phyloP scores from a whole-genome alignment of 768 basidiomycete species.

The Chalciporus pseudorubinellus region DNA sequence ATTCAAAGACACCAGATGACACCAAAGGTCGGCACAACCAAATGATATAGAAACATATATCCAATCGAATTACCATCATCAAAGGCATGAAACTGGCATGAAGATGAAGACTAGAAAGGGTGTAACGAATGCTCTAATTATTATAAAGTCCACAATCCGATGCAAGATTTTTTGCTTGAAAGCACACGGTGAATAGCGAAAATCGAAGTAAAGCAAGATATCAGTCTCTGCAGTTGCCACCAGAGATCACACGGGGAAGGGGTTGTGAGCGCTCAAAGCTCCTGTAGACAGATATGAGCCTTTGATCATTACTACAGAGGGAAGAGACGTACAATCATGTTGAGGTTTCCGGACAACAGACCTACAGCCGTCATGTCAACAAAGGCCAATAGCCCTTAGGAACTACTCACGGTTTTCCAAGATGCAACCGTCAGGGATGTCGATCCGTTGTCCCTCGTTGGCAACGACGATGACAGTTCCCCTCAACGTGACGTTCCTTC shows the following conservation, averaged over 20 bases:
- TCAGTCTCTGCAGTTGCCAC: constrained; percentile 4
- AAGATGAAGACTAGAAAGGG: not conserved
- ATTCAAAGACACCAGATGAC: not conserved
- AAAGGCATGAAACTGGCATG: not conserved
- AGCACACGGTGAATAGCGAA: not conserved
- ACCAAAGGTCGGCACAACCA: not conserved
- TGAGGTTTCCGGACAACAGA: constrained; percentile 71
- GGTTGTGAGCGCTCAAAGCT: constrained; percentile 25
- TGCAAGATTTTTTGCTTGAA: constrained; percentile 7
- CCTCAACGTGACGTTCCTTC: constrained; percentile 59
- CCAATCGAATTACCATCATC: constrained; percentile 1
- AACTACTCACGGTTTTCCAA: constrained; percentile 58
- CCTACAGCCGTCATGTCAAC: constrained; percentile 34
- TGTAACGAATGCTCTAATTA: constrained; percentile 8
- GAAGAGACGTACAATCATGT: constrained; percentile 55
- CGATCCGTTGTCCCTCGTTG: constrained; percentile 72
- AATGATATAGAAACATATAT: not conserved
- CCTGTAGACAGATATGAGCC: constrained; percentile 19
- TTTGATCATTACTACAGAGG: not conserved
- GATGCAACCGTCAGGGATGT: constrained; percentile 72
- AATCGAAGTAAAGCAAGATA: constrained; percentile 1
- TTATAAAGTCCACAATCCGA: constrained; percentile 19
- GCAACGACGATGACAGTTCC: constrained; percentile 76
- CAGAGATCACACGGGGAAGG: not conserved
- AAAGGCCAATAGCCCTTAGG: not conserved